Base-by-base conservation (phyloP, 1,284 basidiomycete species). In the Erythrobasidium hasegawianum region DNA sequence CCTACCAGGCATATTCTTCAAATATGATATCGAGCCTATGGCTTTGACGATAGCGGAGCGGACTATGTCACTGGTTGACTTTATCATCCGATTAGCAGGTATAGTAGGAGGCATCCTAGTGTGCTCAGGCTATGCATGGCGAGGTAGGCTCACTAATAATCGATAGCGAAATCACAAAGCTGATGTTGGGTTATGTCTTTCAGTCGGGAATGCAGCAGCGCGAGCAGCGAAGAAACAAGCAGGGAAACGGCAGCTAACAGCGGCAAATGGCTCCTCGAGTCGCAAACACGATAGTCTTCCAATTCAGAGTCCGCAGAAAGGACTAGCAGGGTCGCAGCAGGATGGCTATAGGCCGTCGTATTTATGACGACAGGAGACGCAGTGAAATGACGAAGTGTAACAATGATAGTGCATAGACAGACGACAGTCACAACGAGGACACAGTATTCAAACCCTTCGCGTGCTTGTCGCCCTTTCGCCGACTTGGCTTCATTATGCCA, bases 1-100 rank as follows among this genome's bases (percentile, higher is more conserved):
- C 39, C 50, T 26, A 8, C 10, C 60, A 18, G 91, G 91, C 16
- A 93, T 95, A 74, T 95, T 93, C 81, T 93, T 95, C 86, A 94
- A 95, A 77, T 97, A 92, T 76, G 95, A 98, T 70, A 80, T 97
- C 27, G 95, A 98, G 75, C 91, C 93, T 0, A 83, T 98, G 77
- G 82, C 84, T 10, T 82, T 98, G 71, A 88, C 85, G 0, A 85
- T 97, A 56, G 84, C 87, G 70, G 90, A 97, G 77, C 84, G 92
- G 8, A 95, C 92, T 1, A 92, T 88, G 0, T 81, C 85, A 0
- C 78, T 97, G 52, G 76, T 87, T 1, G 87, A 93, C 71, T 85
- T 97, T 71, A 76, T 97, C 69, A 89, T 97, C 64, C 83, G 93
- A 75, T 83, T 82, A 8, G 81, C 77, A 0, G 78, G 78, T n/a